Evolutionary conservation across 495 filamentous ascomycete genomes (phyloP).

Genomic region (Stereocaulon alpinum): DNA sequence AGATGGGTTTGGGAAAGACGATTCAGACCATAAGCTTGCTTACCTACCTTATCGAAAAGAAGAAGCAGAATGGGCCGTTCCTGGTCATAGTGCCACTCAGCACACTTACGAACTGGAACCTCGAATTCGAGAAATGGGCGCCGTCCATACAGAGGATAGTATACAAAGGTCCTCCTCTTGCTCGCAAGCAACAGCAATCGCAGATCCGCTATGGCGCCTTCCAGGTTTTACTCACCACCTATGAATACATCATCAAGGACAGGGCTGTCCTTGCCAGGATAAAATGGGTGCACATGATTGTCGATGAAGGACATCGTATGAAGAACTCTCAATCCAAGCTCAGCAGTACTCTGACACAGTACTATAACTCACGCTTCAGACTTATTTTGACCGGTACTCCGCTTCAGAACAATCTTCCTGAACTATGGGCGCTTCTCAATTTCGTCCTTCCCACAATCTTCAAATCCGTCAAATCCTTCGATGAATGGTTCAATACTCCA

Average conservation of each 20-base stretch:
- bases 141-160: conserved; percentile 76
- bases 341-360: conserved; percentile 84
- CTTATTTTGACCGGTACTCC: conserved; percentile 96
- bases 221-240: conserved; percentile 93
- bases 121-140: conserved; percentile 99
- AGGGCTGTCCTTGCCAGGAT: conserved; percentile 88
- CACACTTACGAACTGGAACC: conserved; percentile 96
- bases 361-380: conserved; percentile 89
- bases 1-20: conserved; percentile 99
- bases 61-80: conserved; percentile 86
- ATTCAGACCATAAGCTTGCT: conserved; percentile 98
- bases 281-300: conserved; percentile 99
- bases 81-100: conserved; percentile 93
- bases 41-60: conserved; percentile 92
- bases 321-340: conserved; percentile 98
- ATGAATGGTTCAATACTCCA: conserved; percentile 99
- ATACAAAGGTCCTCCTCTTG: conserved; percentile 89
- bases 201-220: conserved; percentile 91
- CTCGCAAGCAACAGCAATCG: conserved; percentile 82
- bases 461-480: conserved; percentile 98
- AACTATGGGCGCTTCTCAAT: conserved; percentile 95
- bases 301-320: conserved; percentile 99
- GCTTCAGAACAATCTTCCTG: conserved; percentile 91
- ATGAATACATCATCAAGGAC: conserved; percentile 99
- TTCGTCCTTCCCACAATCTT: conserved; percentile 98